Conservation (phyloP, 1,284 basidiomycete genomes). For the Pseudomicrostroma phylloplanum region DNA sequence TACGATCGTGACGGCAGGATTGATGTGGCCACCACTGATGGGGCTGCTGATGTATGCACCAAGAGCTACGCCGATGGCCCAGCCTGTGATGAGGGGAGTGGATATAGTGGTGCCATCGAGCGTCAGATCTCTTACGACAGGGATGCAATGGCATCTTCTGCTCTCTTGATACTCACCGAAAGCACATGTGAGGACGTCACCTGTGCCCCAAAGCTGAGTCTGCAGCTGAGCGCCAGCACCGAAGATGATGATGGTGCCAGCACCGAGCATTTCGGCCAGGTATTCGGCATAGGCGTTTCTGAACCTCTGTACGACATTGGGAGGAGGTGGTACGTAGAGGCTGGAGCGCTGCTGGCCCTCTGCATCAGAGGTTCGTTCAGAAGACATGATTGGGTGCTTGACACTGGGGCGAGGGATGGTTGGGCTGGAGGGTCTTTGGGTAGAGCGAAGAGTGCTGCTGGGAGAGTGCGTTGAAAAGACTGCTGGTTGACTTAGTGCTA, state of each 20-base stretch:
- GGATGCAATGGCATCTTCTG: not conserved
- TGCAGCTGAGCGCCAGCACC: constrained; percentile 43
- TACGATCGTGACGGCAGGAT: constrained; percentile 55
- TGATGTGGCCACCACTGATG: constrained; percentile 34
- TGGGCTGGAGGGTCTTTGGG: too few relatives aligned
- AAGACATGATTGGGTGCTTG: too few relatives aligned
- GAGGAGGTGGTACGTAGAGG: not conserved
- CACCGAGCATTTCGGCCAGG: constrained; percentile 26
- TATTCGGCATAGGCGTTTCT: constrained; percentile 3
- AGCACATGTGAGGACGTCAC: constrained; percentile 4
- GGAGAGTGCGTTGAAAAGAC: too few relatives aligned
- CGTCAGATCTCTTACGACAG: constrained; percentile 1
- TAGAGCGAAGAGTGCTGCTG: too few relatives aligned
- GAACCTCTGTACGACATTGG: not conserved
- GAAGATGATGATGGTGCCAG: constrained; percentile 40
- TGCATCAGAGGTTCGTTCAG: too few relatives aligned
- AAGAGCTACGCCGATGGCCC: constrained; percentile 39
- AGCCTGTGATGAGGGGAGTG: constrained; percentile 23
- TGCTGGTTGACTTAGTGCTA: not conserved
- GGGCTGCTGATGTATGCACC: constrained; percentile 33
- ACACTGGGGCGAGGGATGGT: too few relatives aligned
- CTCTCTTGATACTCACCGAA: constrained; percentile 4
- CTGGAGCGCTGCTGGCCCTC: too few relatives aligned
- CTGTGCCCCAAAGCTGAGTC: constrained; percentile 30
- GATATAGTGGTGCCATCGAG: constrained; percentile 24